Percentiles rank a stretch among this genome's conserved stretches.
Conservation (phyloP, 2,329 filamentous ascomycete genomes). For the Arthrobotrys iridis region DNA sequence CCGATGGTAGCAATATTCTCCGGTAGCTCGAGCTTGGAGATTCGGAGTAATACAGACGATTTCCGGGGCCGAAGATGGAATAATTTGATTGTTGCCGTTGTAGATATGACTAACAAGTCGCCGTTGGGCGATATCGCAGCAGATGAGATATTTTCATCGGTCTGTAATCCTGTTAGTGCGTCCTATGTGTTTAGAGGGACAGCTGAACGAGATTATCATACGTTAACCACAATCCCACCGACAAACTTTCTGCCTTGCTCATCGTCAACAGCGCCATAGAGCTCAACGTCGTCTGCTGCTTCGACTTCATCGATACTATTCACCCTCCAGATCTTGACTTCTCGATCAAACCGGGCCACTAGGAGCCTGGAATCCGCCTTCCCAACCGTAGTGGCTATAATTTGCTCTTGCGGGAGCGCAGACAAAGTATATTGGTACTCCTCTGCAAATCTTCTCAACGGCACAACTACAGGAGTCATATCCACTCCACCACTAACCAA, state of each 20-base stretch:
- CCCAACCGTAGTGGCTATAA: constrained; percentile 72
- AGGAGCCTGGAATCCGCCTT: constrained; percentile 75
- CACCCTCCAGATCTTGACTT: constrained; percentile 83
- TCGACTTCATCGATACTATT: constrained; percentile 64
- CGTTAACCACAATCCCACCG: constrained; percentile 71
- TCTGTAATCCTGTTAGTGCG: constrained; percentile 62
- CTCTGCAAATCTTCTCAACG: constrained; percentile 77
- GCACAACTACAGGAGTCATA: constrained; percentile 81
- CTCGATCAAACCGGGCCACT: constrained; percentile 90
- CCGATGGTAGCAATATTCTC: constrained; percentile 68
- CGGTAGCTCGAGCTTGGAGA: constrained; percentile 45
- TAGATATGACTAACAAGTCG: constrained; percentile 78
- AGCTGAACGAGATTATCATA: constrained; percentile 55
- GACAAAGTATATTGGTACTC: constrained; percentile 85
- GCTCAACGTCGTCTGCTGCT: constrained; percentile 61
- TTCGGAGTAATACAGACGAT: constrained; percentile 51
- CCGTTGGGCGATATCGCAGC: constrained; percentile 76
- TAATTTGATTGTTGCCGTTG: constrained; percentile 76
- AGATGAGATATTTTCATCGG: constrained; percentile 84
- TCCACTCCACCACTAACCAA: constrained; percentile 92
- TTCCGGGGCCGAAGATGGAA: constrained; percentile 73
- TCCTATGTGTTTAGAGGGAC: constrained; percentile 1
- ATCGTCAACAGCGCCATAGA: constrained; percentile 60
- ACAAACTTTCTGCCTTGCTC: constrained; percentile 70
- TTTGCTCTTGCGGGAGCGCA: constrained; percentile 81